phyloP scores from a whole-genome alignment of 768 basidiomycete genomes.

The Sporobolomyces phaffii region DNA sequence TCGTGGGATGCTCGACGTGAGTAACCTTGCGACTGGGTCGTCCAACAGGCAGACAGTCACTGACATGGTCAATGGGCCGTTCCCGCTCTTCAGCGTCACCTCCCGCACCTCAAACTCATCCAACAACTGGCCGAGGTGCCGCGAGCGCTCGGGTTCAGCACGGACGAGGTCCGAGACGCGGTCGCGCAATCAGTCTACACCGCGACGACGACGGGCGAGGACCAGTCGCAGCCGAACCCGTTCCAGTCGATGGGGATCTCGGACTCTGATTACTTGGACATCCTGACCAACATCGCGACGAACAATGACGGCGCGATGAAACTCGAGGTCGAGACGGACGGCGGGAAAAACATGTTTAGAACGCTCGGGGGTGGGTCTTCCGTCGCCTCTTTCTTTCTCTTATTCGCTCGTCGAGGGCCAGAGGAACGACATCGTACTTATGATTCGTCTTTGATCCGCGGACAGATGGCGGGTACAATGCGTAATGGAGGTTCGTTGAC shows the following conservation, averaged over 20 bases:
- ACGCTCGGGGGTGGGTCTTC: slow-evolving; percentile 46
- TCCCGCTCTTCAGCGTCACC: slow-evolving; percentile 59
- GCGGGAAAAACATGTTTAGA: slow-evolving; percentile 51
- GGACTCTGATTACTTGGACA: slow-evolving; percentile 77
- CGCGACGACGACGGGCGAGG: slow-evolving; percentile 3
- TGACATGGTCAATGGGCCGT: neutral
- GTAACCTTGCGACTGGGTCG: slow-evolving; percentile 1
- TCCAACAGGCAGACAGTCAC: neutral
- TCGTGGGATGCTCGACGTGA: slow-evolving; percentile 82
- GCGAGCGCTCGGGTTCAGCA: slow-evolving; percentile 62
- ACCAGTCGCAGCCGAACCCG: slow-evolving; percentile 57
- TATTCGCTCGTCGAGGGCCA: too few species aligned
- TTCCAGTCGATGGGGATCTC: slow-evolving; percentile 79
- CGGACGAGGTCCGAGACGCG: slow-evolving; percentile 46
- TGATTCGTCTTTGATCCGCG: too few species aligned
- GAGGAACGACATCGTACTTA: too few species aligned
- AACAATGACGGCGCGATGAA: slow-evolving; percentile 44
- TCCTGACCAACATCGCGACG: slow-evolving; percentile 65
- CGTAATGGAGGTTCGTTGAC: neutral
- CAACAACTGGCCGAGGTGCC: slow-evolving; percentile 67
- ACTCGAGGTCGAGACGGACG: slow-evolving; percentile 40
- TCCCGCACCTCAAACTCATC: slow-evolving; percentile 72
- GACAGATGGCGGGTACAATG: slow-evolving; percentile 2
- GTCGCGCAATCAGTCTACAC: slow-evolving; percentile 34
- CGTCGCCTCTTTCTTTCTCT: too few species aligned